phyloP scores from a whole-genome alignment of 257 asterid genomes.

The Lantana camara region DNA sequence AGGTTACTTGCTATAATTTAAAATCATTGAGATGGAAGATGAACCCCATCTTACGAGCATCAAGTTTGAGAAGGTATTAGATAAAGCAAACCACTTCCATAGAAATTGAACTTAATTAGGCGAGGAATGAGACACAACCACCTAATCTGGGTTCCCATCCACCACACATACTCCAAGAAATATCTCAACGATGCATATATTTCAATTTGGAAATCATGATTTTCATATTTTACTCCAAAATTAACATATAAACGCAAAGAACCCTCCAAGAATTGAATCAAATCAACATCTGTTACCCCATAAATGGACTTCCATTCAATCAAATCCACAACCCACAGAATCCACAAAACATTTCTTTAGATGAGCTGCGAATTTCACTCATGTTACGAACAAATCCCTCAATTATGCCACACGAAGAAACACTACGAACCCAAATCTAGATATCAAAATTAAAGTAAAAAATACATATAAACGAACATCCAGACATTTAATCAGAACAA shows the following conservation, averaged over 20 bases:
- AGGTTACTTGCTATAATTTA: too few relatives aligned
- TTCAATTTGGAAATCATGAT: not conserved
- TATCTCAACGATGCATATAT: not conserved
- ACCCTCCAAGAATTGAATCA: conserved; percentile 1
- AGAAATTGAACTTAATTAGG: not conserved
- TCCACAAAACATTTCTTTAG: not conserved
- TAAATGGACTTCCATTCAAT: not conserved
- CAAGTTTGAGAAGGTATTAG: not conserved
- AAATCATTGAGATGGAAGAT: not conserved
- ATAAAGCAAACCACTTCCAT: not conserved
- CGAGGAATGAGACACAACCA: not conserved
- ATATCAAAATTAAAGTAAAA: not conserved
- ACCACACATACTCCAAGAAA: not conserved
- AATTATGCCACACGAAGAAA: not conserved
- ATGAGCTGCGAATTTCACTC: not conserved
- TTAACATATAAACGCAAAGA: not conserved
- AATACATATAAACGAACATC: not conserved
- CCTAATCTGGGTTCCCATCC: not conserved
- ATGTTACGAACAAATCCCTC: conserved; percentile 5
- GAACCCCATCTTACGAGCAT: not conserved
- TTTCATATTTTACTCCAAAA: not conserved
- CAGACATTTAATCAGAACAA: not conserved
- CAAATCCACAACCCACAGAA: not conserved
- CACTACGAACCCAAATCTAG: not conserved
- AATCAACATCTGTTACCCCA: not conserved